phyloP scores from a whole-genome alignment of 345 rosid species.

The Pugionium dolabratum region DNA sequence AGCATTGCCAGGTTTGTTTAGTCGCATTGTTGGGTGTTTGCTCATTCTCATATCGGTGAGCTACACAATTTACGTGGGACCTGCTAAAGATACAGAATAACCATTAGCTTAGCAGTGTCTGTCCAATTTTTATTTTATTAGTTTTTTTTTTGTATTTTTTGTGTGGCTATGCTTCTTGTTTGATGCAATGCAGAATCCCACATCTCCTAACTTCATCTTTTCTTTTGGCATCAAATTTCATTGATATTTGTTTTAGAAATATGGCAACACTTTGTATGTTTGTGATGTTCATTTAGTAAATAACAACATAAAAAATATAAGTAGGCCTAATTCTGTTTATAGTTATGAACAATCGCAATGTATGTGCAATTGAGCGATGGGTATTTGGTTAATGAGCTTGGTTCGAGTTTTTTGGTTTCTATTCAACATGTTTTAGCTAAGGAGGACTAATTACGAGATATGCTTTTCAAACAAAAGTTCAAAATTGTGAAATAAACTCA shows the following conservation, averaged over 20 bases:
- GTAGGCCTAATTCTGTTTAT: no score
- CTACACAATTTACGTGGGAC: conserved; percentile 66
- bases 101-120: conserved; percentile 4
- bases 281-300: no score
- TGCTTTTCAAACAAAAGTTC: no score
- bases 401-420: no score
- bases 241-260: conserved; percentile 17
- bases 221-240: conserved; percentile 3
- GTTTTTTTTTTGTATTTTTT: background rate
- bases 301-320: no score
- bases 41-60: conserved; percentile 66
- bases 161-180: background rate
- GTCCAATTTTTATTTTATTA: background rate
- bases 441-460: no score
- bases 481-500: no score
- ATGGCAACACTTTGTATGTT: background rate
- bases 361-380: no score
- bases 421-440: no score
- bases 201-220: background rate
- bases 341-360: no score
- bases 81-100: conserved; percentile 68
- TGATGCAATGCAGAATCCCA: background rate
- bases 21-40: conserved; percentile 66
- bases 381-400: no score
- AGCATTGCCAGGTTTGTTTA: conserved; percentile 51